Conservation (phyloP, 352 stramenopile genomes). For the Globisporangium megalacanthum region DNA sequence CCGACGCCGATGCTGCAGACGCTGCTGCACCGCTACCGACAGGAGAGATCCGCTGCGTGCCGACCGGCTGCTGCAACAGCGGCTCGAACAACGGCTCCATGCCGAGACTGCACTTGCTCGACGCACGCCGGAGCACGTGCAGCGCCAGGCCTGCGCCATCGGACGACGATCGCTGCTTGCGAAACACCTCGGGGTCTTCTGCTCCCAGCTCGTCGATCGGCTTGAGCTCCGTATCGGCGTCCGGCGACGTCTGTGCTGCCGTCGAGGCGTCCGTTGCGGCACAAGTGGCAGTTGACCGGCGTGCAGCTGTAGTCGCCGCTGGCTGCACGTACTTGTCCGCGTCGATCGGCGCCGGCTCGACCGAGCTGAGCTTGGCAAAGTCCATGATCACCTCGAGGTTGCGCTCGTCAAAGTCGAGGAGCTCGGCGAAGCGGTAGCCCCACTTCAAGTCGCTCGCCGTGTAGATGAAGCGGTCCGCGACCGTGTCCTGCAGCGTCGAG, state of each 20-base stretch:
- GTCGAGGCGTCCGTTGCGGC: not conserved
- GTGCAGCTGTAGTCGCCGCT: not conserved
- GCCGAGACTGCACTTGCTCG: slow-evolving; percentile 42
- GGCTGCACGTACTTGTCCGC: slow-evolving; percentile 34
- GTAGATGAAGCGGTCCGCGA: slow-evolving; percentile 78
- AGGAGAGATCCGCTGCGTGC: slow-evolving; percentile 31
- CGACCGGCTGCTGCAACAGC: slow-evolving; percentile 55
- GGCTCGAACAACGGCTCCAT: slow-evolving; percentile 79
- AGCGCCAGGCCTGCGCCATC: slow-evolving; percentile 14
- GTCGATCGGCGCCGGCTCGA: slow-evolving; percentile 55
- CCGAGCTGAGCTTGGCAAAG: slow-evolving; percentile 64
- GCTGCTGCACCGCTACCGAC: not conserved
- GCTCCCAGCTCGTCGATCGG: slow-evolving; percentile 8
- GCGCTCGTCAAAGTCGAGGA: slow-evolving; percentile 65
- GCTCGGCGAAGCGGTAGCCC: slow-evolving; percentile 67
- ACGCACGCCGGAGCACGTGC: slow-evolving; percentile 9
- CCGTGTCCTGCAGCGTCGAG: slow-evolving; percentile 77
- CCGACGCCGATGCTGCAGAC: not conserved
- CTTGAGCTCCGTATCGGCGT: slow-evolving; percentile 1
- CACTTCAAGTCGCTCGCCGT: slow-evolving; percentile 56
- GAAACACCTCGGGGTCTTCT: slow-evolving; percentile 13
- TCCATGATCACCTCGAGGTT: slow-evolving; percentile 73
- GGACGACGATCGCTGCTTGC: slow-evolving; percentile 6
- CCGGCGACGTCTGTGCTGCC: not conserved
- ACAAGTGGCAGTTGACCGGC: not conserved